Conservation (phyloP, 129 eudicot species). For the Heracleum sosnowskyi region DNA sequence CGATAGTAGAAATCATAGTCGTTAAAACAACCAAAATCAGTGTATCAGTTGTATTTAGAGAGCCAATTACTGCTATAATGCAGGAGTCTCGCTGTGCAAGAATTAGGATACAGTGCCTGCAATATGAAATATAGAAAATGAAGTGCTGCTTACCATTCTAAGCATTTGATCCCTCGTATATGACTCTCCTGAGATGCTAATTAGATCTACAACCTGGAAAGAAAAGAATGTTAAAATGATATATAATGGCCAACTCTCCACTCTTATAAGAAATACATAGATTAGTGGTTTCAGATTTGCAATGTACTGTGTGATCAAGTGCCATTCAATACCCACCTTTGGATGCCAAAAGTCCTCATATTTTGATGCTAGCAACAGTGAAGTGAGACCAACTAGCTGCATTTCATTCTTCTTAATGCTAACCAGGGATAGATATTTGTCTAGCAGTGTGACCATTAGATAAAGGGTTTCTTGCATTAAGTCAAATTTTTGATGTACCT, state of each 20-base stretch:
- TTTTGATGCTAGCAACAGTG: conserved; percentile 87
- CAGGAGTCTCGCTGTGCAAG: background rate
- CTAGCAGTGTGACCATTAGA: conserved; percentile 74
- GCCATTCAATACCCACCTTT: conserved; percentile 40
- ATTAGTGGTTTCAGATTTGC: background rate
- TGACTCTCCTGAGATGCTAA: conserved; percentile 79
- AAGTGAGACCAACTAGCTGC: conserved; percentile 92
- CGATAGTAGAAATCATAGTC: background rate
- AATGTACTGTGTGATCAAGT: background rate
- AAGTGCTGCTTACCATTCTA: conserved; percentile 46
- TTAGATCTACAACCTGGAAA: conserved; percentile 63
- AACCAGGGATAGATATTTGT: conserved; percentile 59
- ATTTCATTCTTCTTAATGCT: conserved; percentile 53
- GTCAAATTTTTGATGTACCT: conserved; percentile 86
- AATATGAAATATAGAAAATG: background rate
- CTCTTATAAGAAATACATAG: background rate
- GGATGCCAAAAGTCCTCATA: conserved; percentile 99
- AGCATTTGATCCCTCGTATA: conserved; percentile 85
- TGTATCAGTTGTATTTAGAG: background rate
- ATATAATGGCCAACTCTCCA: background rate
- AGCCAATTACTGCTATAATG: background rate
- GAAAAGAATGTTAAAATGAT: conserved; percentile 3
- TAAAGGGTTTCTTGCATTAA: conserved; percentile 96
- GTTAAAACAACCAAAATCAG: background rate
- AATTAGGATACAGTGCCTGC: background rate